Base-by-base conservation (phyloP, 2,329 filamentous ascomycete species). In the Penicillium sclerotigenum region DNA sequence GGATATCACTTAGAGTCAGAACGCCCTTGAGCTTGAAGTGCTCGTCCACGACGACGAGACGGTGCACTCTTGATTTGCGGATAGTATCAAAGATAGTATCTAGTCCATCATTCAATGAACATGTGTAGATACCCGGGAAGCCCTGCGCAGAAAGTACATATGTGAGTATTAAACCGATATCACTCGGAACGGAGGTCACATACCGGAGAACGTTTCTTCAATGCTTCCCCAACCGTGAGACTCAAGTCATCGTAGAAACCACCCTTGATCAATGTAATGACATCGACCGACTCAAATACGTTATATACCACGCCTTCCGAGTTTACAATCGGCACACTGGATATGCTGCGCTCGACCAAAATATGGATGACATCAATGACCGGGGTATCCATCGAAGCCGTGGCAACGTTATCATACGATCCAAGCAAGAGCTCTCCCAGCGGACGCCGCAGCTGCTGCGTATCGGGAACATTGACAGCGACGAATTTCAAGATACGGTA, bases 401-500 rank as follows among this genome's bases (percentile, higher is more conserved):
- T 96, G 41, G 88, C 85, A 54, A 99, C 78, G 63, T 90, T 83
- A 22, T 81, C 79, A 73, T 96, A 97, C 1, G 91, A 93, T 49
- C 94, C 95, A 9, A 99, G 81, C 26, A 86, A 85, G 53, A 97
- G 83, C 60, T 97, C 91, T 58, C 85, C 84, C 54, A 99, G 81
- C 10, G 91, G 87, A 77, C 96, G 97, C 71, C 90, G 90, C 59
- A 99, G 78, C 70, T 91, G 84, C 66, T 95, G 88, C 5, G 93
- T 97, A 71, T 96, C 89, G 65, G 87, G 86, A 38, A 90, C 86
- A 75, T 99, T 99, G 75, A 99, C 93, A 11, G 94, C 92, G 59
- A 99, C 95, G 73, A 99, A 99, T 73, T 99, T 99, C 62, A 99
- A 84, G 65, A 99, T 97, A 56, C 95, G 89, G 75, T 99, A 99